Evolutionary conservation across 2,329 filamentous ascomycete genomes (phyloP), one percentile per base, ranked within the genome.

Genomic region (Colletotrichum zoysiae): DNA sequence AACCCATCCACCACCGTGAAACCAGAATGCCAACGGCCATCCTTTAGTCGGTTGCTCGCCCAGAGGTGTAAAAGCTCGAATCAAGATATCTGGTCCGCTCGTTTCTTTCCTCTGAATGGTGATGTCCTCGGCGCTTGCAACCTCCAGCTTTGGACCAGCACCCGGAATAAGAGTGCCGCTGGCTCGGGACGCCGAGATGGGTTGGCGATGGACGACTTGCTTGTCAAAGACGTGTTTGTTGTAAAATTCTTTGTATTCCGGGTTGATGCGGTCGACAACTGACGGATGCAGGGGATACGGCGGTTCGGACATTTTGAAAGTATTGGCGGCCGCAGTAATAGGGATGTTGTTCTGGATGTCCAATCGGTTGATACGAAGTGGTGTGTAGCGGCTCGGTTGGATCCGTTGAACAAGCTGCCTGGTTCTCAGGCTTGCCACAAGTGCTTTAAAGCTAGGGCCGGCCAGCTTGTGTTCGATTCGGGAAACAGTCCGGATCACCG

Each of bases 1-100:
- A 3, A 89, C 87, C 87, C 87, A 90, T 4, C 88, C 88, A 1
- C 88, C 88, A 5, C 88, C 88, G 74, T 90, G 88, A 75, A 84
- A 87, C 76, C 88, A 90, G 4, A 90, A 74, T 76, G 86, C 84
- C 9, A 86, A 82, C 2, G 88, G 88, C 87, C 87, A 90, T 35
- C 88, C 88, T 0, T 74, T 75, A 0, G 75, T 78, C 0, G 87
- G 86, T 14, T 70, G 80, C 6, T 80, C 73, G 0, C 84, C 85
- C 6, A 78, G 76, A 0, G 88, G 88, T 1, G 84, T 87, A 74
- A 89, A 90, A 44, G 81, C 83, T 20, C 87, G 82, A 18, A 89
- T 76, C 2, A 74, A 74, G n/a, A 89, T 77, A 26, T 84, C 79
- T 0, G 85, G 85, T 0, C 87, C 87, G n/a, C 80, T 76, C 58